phyloP scores from a whole-genome alignment of 2,329 filamentous ascomycete species.

The Cladosporium oxysporum region DNA sequence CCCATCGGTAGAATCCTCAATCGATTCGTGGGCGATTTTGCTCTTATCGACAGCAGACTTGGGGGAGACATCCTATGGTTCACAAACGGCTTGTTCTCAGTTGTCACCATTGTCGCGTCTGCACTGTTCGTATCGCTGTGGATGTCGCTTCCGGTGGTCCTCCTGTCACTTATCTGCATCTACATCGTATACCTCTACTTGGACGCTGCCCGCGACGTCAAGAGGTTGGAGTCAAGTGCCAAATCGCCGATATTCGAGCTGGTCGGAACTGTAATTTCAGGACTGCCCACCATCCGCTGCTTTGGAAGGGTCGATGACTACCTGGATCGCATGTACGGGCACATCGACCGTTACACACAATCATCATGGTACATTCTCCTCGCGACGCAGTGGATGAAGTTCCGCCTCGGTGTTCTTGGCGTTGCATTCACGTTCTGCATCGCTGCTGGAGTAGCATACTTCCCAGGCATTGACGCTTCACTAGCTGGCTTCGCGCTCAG shows the following conservation, averaged over 20 bases:
- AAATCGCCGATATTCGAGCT: background rate
- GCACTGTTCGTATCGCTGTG: background rate
- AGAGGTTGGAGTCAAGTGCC: background rate
- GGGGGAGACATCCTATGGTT: background rate
- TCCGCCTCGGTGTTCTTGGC: slow-evolving; percentile 76
- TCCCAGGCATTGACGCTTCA: slow-evolving; percentile 83
- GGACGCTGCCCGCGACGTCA: background rate
- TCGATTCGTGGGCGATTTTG: background rate
- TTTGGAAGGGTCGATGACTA: background rate
- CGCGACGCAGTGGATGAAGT: background rate
- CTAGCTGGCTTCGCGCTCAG: slow-evolving; percentile 86
- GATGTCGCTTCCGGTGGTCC: background rate
- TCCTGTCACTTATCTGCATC: background rate
- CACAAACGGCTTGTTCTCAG: background rate
- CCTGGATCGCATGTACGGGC: background rate
- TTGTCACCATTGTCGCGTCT: background rate
- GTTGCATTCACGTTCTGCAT: slow-evolving; percentile 72
- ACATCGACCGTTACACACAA: slow-evolving; percentile 55
- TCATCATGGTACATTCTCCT: background rate
- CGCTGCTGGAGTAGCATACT: slow-evolving; percentile 75
- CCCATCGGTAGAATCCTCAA: background rate
- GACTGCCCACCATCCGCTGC: background rate
- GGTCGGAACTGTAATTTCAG: background rate
- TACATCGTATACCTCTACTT: background rate
- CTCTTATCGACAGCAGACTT: background rate